These are phyloP conservation scores for Wickerhamia fluorescens DNA, from an alignment of 805 yeast genomes.

Conservation along the genomic window DNA sequence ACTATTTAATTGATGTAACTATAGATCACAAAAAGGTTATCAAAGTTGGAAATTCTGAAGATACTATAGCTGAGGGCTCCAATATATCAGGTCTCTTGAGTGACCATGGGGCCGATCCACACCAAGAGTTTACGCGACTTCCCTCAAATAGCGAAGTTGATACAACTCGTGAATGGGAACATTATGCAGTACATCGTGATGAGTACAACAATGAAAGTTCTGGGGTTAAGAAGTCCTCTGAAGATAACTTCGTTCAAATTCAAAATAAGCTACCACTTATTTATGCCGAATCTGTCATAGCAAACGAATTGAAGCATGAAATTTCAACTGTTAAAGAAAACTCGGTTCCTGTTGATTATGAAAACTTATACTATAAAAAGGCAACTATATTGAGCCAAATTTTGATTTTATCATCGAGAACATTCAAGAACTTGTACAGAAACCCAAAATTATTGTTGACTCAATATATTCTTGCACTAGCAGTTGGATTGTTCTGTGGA, in stretches of 20 bases:
- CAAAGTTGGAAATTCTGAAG: conserved; percentile 10
- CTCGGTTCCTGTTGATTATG: conserved; percentile 21
- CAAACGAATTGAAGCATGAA: conserved; percentile 33
- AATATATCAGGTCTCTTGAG: conserved; percentile 7
- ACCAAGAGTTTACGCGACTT: conserved; percentile 17
- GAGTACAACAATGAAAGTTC: conserved; percentile 40
- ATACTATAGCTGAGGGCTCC: conserved; percentile 4
- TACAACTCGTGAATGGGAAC: conserved; percentile 79
- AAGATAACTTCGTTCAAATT: conserved; percentile 11
- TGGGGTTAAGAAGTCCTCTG: conserved; percentile 5
- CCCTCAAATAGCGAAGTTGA: conserved; percentile 35
- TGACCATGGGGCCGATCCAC: conserved; percentile 15
- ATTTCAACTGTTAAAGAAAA: conserved; percentile 21
- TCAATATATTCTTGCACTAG: conserved; percentile 70
- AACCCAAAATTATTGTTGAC: conserved; percentile 85
- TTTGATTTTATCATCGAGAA: conserved; percentile 69
- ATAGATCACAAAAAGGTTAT: conserved; percentile 46
- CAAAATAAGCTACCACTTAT: conserved; percentile 24
- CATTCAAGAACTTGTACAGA: conserved; percentile 87
- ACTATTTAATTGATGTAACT: conserved; percentile 84
- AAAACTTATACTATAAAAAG: conserved; percentile 29
- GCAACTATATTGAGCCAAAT: conserved; percentile 65
- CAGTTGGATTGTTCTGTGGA: conserved; percentile 82
- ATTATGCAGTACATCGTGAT: conserved; percentile 73
- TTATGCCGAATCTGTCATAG: conserved; percentile 33